These are phyloP conservation scores for Gaertneriomyces sp. DNA, from an alignment of 192 early-diverging fungal genomes.

Conservation along the genomic window DNA sequence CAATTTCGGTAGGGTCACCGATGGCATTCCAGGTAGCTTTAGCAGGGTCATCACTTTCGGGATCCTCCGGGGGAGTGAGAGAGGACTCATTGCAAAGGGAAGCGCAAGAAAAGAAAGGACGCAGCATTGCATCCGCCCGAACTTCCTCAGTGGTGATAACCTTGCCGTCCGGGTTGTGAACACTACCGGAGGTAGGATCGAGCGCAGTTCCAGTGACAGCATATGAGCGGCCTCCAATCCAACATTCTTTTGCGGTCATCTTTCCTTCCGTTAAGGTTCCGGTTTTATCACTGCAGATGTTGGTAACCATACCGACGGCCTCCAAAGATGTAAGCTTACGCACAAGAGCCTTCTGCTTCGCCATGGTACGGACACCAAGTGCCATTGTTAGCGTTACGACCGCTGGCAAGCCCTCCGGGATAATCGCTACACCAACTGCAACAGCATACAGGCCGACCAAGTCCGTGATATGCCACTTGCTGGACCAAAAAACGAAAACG, in stretches of 20 bases:
- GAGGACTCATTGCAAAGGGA: slow-evolving; percentile 20
- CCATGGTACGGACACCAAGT: slow-evolving; percentile 78
- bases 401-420: slow-evolving; percentile 86
- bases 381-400: slow-evolving; percentile 83
- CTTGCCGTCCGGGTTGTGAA: background rate
- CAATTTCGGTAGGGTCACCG: slow-evolving; percentile 42
- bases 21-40: slow-evolving; percentile 28
- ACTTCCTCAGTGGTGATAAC: background rate
- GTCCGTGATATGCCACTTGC: slow-evolving; percentile 23
- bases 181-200: slow-evolving; percentile 17
- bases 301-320: slow-evolving; percentile 75
- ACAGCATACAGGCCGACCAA: slow-evolving; percentile 75
- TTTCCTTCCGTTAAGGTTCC: slow-evolving; percentile 82
- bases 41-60: background rate
- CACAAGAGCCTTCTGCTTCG: slow-evolving; percentile 59
- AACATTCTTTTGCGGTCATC: slow-evolving; percentile 56
- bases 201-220: slow-evolving; percentile 37
- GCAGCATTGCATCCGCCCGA: background rate
- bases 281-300: slow-evolving; percentile 82
- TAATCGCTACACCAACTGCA: slow-evolving; percentile 82
- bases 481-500: slow-evolving; percentile 36
- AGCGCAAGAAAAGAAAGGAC: slow-evolving; percentile 8
- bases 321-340: slow-evolving; percentile 81
- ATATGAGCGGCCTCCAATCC: slow-evolving; percentile 38
- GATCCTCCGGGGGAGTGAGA: slow-evolving; percentile 26